phyloP scores from a whole-genome alignment of 1,139 yeast genomes.

The Yamadazyma epiphylla region DNA sequence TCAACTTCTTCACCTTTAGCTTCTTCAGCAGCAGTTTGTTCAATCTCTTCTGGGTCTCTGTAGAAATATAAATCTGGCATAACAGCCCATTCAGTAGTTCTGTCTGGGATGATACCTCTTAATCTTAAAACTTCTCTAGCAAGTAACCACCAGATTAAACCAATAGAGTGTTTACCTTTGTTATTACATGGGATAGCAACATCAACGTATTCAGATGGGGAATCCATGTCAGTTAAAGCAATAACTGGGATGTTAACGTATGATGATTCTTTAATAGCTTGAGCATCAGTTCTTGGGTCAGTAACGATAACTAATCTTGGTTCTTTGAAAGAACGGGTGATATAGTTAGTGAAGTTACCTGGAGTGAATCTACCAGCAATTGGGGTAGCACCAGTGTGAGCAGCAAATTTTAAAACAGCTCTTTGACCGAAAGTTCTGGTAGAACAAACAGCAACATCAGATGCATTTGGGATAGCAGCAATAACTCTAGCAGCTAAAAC shows the following conservation, averaged over 20 bases:
- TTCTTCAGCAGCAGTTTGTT: constrained; percentile 73
- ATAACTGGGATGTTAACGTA: constrained; percentile 99
- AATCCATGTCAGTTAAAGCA: constrained; percentile 98
- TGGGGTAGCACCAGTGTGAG: constrained; percentile 99
- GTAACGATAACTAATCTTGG: constrained; percentile 99
- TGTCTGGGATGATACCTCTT: constrained; percentile 97
- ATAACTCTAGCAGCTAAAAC: constrained; percentile 99
- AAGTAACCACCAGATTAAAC: constrained; percentile 99
- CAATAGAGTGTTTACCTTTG: constrained; percentile 99
- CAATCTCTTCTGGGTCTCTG: constrained; percentile 99
- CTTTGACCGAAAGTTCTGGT: constrained; percentile 99
- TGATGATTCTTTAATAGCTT: constrained; percentile 99
- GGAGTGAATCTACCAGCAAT: constrained; percentile 99
- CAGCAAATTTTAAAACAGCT: constrained; percentile 99
- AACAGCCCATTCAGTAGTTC: constrained; percentile 96
- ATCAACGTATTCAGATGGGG: constrained; percentile 98
- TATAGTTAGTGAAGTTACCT: constrained; percentile 99
- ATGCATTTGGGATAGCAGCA: constrained; percentile 98
- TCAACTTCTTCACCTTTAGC: constrained; percentile 52
- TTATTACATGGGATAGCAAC: constrained; percentile 99
- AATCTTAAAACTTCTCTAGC: constrained; percentile 99
- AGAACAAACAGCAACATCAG: constrained; percentile 98
- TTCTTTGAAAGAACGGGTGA: constrained; percentile 99
- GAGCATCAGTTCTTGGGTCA: constrained; percentile 99
- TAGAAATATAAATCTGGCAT: constrained; percentile 99